These are phyloP conservation scores for Pseudozyma thailandica DNA, from an alignment of 1,284 basidiomycete species.

Conservation along the genomic window DNA sequence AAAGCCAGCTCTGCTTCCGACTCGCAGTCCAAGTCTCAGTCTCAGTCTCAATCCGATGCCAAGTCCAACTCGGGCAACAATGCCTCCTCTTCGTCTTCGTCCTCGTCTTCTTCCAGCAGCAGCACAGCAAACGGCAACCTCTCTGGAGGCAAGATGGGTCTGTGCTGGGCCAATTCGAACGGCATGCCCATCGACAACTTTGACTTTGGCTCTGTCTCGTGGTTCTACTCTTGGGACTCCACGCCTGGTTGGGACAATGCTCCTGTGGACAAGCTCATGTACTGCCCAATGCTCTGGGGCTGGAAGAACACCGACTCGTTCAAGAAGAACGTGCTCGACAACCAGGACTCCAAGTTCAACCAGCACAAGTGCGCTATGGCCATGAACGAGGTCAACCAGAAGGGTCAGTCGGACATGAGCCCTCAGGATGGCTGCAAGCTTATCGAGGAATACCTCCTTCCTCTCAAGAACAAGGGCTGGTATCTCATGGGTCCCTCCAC, in stretches of 20 bases:
- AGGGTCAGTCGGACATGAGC: slow-evolving; percentile 57
- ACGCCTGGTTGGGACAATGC: slow-evolving; percentile 49
- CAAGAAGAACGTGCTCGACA: slow-evolving; percentile 47
- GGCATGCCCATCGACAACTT: slow-evolving; percentile 56
- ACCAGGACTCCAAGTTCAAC: slow-evolving; percentile 48
- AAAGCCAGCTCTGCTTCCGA: slow-evolving; percentile 12
- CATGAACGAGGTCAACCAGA: slow-evolving; percentile 63
- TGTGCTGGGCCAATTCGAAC: slow-evolving; percentile 56
- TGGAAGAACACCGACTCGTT: slow-evolving; percentile 45
- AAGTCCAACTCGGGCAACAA: slow-evolving; percentile 8
- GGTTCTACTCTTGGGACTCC: slow-evolving; percentile 59
- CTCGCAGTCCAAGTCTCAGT: slow-evolving; percentile 6
- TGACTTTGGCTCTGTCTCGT: slow-evolving; percentile 46
- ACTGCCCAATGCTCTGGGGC: slow-evolving; percentile 66
- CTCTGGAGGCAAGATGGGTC: slow-evolving; percentile 54
- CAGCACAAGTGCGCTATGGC: slow-evolving; percentile 58
- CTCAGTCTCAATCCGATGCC: slow-evolving; percentile 11
- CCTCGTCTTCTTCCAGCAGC: slow-evolving; percentile 24
- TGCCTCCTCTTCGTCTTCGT: slow-evolving; percentile 23
- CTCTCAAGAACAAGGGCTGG: slow-evolving; percentile 58
- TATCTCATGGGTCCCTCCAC: slow-evolving; percentile 60
- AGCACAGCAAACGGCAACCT: slow-evolving; percentile 12
- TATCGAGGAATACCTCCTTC: slow-evolving; percentile 54
- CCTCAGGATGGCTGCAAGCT: slow-evolving; percentile 45
- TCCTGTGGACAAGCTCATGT: slow-evolving; percentile 53